These are phyloP conservation scores for Xylariales sp. DNA, from an alignment of 2,329 filamentous ascomycete genomes.

Conservation along the genomic window DNA sequence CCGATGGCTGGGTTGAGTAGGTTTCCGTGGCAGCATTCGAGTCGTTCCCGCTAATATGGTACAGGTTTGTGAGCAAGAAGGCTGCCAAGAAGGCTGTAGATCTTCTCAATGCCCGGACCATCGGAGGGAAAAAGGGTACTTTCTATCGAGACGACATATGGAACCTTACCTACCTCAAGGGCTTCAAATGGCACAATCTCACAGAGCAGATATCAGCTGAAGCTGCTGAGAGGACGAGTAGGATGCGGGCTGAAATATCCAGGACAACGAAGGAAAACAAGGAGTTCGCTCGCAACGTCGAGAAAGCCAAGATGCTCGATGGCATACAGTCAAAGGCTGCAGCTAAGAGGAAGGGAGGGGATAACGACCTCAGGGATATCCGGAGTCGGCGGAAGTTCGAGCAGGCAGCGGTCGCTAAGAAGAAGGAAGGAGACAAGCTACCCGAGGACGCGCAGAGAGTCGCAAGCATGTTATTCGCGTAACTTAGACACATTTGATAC, in stretches of 20 bases:
- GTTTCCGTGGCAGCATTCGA: too few species aligned
- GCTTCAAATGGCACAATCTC: slow-evolving; percentile 75
- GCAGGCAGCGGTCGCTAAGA: slow-evolving; percentile 24
- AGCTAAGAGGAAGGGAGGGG: slow-evolving; percentile 33
- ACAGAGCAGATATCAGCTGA: slow-evolving; percentile 78
- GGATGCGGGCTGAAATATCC: slow-evolving; percentile 73
- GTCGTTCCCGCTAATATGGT: too few species aligned
- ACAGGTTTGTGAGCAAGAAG: slow-evolving; percentile 63
- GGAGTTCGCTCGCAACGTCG: slow-evolving; percentile 73
- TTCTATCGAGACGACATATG: slow-evolving; percentile 85
- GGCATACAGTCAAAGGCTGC: slow-evolving; percentile 62
- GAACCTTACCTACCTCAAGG: slow-evolving; percentile 76
- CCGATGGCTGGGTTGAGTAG: slow-evolving; percentile 88
- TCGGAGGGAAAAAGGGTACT: slow-evolving; percentile 78
- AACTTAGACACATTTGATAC: too few species aligned
- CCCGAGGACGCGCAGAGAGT: slow-evolving; percentile 26
- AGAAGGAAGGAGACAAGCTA: slow-evolving; percentile 18
- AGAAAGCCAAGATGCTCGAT: slow-evolving; percentile 73
- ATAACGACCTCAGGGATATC: neutral
- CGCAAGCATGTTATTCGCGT: slow-evolving; percentile 26
- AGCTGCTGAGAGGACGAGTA: slow-evolving; percentile 71
- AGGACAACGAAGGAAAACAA: slow-evolving; percentile 75
- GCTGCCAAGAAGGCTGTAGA: slow-evolving; percentile 75
- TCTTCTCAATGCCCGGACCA: slow-evolving; percentile 69
- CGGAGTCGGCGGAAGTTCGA: slow-evolving; percentile 22